A percentile compares a stretch with the other conserved stretches of the same genome.
Evolutionary conservation across 129 eudicot genomes (phyloP).

Genomic region (Chrysanthemum lavandulifolium): DNA sequence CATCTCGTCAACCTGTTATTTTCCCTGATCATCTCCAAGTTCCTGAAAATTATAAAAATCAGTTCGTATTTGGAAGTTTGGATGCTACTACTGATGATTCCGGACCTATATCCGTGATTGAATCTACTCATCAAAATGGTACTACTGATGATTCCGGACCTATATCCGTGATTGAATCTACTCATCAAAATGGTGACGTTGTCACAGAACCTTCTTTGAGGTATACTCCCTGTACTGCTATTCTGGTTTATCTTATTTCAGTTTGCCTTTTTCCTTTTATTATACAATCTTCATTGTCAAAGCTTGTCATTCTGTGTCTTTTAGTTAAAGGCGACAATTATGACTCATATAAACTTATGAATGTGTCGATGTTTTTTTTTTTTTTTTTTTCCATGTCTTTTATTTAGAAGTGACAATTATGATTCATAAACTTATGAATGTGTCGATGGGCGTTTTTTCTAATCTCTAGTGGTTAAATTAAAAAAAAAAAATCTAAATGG

Average conservation of each 20-base stretch:
- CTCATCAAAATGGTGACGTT: slow-evolving; percentile 29
- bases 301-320: background rate
- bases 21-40: slow-evolving; percentile 70
- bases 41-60: slow-evolving; percentile 50
- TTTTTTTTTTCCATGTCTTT: background rate
- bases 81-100: slow-evolving; percentile 34
- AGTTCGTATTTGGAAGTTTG: slow-evolving; percentile 68
- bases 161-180: slow-evolving; percentile 21
- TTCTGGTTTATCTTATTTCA: slow-evolving; percentile 5
- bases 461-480: background rate
- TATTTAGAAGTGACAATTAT: background rate
- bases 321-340: background rate
- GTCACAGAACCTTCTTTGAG: slow-evolving; percentile 10
- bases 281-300: background rate
- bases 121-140: slow-evolving; percentile 20
- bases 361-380: background rate
- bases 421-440: background rate
- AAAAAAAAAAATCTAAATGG: background rate
- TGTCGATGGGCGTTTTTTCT: background rate
- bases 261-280: background rate
- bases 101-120: slow-evolving; percentile 27
- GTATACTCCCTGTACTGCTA: background rate
- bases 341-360: background rate
- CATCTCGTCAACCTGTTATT: slow-evolving; percentile 49
- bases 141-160: slow-evolving; percentile 19